Percentiles rank a stretch among this genome's conserved stretches.
These are phyloP conservation scores for Aspergillus ustus DNA, from an alignment of 2,329 filamentous ascomycete genomes.

Conservation along the genomic window DNA sequence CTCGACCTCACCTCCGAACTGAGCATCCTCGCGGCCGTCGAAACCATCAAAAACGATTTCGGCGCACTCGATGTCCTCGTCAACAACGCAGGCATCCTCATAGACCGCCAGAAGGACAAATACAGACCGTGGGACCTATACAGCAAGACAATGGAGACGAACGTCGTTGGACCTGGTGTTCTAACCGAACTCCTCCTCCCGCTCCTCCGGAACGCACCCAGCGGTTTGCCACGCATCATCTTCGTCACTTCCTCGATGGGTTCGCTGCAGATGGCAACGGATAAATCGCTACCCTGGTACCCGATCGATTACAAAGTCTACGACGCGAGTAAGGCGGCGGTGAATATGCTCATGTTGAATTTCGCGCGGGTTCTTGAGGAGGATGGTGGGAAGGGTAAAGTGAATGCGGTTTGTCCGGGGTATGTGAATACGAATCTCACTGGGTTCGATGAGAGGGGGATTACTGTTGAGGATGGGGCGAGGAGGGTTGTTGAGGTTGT, in stretches of 20 bases:
- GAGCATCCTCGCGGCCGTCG: background rate
- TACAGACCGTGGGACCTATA: background rate
- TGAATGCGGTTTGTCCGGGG: constrained; percentile 1
- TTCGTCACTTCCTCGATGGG: background rate
- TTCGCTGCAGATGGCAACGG: background rate
- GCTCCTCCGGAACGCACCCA: background rate
- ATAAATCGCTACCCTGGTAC: background rate
- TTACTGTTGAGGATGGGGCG: background rate
- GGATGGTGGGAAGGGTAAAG: background rate
- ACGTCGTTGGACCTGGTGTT: background rate
- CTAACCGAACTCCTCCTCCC: background rate
- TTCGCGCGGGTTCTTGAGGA: background rate
- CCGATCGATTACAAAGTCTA: background rate
- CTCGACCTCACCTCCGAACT: background rate
- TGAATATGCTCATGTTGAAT: background rate
- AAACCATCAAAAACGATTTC: background rate
- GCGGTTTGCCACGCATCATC: background rate
- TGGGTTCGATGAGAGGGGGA: background rate
- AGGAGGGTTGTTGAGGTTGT: background rate
- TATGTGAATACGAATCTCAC: background rate
- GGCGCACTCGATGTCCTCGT: background rate
- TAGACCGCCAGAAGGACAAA: background rate
- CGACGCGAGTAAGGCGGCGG: constrained; percentile 1
- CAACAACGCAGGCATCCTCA: background rate
- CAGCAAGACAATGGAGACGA: background rate